Evolutionary conservation across 2,329 filamentous ascomycete species (phyloP).

Genomic region (Diaporthe vaccinii): DNA sequence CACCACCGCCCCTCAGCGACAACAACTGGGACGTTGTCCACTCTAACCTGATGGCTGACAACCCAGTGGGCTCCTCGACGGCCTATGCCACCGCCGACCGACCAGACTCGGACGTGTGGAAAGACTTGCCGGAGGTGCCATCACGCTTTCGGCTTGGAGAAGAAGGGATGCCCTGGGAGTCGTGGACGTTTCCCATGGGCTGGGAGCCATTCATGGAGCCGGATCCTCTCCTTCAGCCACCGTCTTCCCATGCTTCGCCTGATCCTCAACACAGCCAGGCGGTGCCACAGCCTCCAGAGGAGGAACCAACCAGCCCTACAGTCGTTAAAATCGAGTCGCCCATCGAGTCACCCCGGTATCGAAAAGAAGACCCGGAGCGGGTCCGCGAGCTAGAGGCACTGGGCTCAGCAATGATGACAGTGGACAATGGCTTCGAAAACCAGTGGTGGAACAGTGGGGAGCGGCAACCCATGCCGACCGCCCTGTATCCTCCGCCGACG

Average conservation of each 20-base stretch:
- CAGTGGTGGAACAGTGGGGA: conserved; percentile 69
- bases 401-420: conserved; percentile 67
- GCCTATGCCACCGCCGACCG: conserved; percentile 41
- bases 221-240: conserved; percentile 46
- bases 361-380: conserved; percentile 51
- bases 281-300: not conserved
- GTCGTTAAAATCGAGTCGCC: conserved; percentile 45
- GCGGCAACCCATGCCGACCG: conserved; percentile 47
- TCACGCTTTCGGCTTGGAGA: conserved; percentile 60
- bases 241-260: conserved; percentile 35
- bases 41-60: conserved; percentile 47
- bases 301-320: conserved; percentile 41
- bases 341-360: conserved; percentile 42
- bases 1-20: conserved; percentile 62
- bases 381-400: conserved; percentile 61
- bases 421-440: conserved; percentile 70
- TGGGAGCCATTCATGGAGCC: conserved; percentile 47
- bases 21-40: conserved; percentile 60
- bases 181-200: conserved; percentile 52
- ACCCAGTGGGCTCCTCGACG: conserved; percentile 46
- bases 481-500: conserved; percentile 43
- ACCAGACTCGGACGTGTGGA: conserved; percentile 51
- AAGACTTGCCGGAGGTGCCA: conserved; percentile 58
- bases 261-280: conserved; percentile 21
- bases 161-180: conserved; percentile 62